These are phyloP conservation scores for Conticribra weissflogii DNA, from an alignment of 108 stramenopile genomes.

Conservation along the genomic window DNA sequence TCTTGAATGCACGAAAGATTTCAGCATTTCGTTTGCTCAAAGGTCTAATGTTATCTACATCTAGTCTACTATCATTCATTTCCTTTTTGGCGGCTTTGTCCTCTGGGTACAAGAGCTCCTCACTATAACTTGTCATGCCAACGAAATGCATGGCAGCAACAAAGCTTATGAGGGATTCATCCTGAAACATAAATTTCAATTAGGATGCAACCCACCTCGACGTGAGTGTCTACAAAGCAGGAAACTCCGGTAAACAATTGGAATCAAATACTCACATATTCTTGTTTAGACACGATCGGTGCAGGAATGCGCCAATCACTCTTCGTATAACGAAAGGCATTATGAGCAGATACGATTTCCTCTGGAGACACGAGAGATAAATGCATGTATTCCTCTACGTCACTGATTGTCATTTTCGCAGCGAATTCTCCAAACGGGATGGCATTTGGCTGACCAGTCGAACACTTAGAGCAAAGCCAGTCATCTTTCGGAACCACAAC, in stretches of 20 bases:
- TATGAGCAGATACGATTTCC: slow-evolving; percentile 14
- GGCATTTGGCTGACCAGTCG: slow-evolving; percentile 11
- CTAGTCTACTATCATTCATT: slow-evolving; percentile 53
- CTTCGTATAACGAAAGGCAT: slow-evolving; percentile 27
- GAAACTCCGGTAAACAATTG: too few species aligned
- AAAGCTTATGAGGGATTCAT: slow-evolving; percentile 19
- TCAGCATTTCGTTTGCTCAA: slow-evolving; percentile 45
- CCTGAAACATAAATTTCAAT: background rate
- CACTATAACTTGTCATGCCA: slow-evolving; percentile 42
- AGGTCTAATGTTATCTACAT: slow-evolving; percentile 31
- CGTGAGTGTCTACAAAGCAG: too few species aligned
- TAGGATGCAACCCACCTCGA: too few species aligned
- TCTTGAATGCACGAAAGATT: slow-evolving; percentile 49
- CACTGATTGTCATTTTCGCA: slow-evolving; percentile 1
- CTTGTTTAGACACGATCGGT: slow-evolving; percentile 20
- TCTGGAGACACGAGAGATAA: slow-evolving; percentile 14
- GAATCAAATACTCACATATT: slow-evolving; percentile 33
- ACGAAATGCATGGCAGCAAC: slow-evolving; percentile 50
- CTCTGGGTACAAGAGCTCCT: slow-evolving; percentile 23
- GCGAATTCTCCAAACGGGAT: slow-evolving; percentile 28
- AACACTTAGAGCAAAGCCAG: slow-evolving; percentile 42
- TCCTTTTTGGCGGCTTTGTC: slow-evolving; percentile 18
- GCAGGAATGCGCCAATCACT: slow-evolving; percentile 40
- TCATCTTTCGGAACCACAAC: slow-evolving; percentile 51
- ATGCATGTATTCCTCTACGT: background rate